phyloP scores from a whole-genome alignment of 2,329 filamentous ascomycete species.

The Botryotinia calthae region DNA sequence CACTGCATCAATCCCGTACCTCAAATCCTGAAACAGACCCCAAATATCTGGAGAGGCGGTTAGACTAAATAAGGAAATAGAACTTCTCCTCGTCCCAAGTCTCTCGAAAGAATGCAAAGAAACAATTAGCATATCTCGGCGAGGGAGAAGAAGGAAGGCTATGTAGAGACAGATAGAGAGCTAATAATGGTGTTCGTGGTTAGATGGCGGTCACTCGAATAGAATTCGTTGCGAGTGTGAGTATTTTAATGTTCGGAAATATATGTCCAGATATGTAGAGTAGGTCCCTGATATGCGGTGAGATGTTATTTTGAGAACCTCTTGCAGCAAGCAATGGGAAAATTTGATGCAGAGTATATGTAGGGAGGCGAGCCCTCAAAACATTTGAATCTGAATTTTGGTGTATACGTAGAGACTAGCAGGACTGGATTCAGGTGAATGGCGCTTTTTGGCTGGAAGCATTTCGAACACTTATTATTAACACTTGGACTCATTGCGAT shows the following conservation, averaged over 20 bases:
- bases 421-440: neutral
- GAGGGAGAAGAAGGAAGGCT: neutral
- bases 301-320: conserved; percentile 15
- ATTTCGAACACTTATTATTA: neutral
- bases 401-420: neutral
- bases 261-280: neutral
- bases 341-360: neutral
- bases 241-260: neutral
- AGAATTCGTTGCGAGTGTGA: neutral
- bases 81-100: neutral
- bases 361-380: neutral
- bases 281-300: conserved; percentile 10
- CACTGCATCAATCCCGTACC: conserved; percentile 1
- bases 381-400: neutral
- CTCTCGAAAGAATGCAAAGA: neutral
- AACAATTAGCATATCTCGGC: neutral
- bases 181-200: neutral
- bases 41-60: neutral
- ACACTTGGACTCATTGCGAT: neutral
- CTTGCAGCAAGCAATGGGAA: neutral
- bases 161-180: neutral
- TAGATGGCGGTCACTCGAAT: neutral
- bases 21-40: conserved; percentile 8
- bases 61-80: neutral
- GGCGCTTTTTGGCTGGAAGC: neutral